These are phyloP conservation scores for Hymenoscyphus scutula DNA, from an alignment of 2,329 filamentous ascomycete genomes.

Conservation along the genomic window DNA sequence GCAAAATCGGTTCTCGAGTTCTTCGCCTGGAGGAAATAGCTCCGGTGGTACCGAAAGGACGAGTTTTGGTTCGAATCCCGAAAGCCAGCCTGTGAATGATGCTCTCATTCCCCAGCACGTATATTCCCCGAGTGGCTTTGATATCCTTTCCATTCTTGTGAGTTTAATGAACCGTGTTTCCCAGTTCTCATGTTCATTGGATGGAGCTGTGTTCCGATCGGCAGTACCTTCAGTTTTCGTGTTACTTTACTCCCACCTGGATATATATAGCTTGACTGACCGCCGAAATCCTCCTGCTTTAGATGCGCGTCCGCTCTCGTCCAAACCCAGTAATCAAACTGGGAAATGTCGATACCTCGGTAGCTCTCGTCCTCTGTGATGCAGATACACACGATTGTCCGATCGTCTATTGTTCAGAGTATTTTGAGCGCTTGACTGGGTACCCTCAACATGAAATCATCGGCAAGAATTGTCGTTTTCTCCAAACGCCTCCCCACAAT, in stretches of 20 bases:
- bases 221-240: neutral
- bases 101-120: conserved; percentile 4
- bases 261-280: neutral
- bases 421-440: conserved; percentile 87
- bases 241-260: neutral
- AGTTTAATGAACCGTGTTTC: neutral
- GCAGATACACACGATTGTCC: conserved; percentile 84
- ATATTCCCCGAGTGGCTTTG: conserved; percentile 8
- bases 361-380: conserved; percentile 91
- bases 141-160: conserved; percentile 9
- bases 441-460: conserved; percentile 85
- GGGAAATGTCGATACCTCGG: conserved; percentile 86
- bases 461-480: conserved; percentile 86
- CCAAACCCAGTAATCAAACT: conserved; percentile 83
- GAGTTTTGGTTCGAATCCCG: neutral
- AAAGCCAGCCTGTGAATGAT: neutral
- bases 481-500: conserved; percentile 83
- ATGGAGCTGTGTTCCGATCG: neutral
- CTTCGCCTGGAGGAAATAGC: neutral
- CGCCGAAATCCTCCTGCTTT: neutral
- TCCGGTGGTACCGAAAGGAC: neutral
- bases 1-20: neutral
- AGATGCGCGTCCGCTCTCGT: conserved; percentile 64
- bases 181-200: neutral
- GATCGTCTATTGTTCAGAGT: conserved; percentile 92